phyloP scores from a whole-genome alignment of 164 flowering plant species.

The Vitis rotundifolia region DNA sequence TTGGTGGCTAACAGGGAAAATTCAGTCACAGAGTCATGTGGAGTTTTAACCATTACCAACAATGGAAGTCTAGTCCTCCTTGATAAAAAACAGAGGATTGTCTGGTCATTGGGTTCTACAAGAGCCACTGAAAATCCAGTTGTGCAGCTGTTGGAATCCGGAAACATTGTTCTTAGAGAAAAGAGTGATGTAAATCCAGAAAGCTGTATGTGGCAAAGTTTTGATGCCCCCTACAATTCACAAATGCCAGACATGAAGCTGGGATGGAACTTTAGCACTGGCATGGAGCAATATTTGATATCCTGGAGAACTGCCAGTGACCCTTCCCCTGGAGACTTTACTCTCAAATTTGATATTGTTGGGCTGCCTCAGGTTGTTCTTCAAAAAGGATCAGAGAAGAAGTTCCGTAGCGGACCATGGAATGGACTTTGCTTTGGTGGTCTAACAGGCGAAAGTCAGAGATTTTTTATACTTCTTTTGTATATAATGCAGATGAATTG shows the following conservation, averaged over 20 bases:
- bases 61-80: not conserved
- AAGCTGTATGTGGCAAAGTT: not conserved
- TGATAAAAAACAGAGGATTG: too few species aligned
- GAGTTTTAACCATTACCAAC: not conserved
- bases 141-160: too few species aligned
- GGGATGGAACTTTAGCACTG: not conserved
- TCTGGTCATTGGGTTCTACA: too few species aligned
- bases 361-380: constrained; percentile 2
- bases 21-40: constrained; percentile 3
- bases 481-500: constrained; percentile 1
- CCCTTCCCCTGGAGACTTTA: constrained; percentile 1
- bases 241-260: not conserved
- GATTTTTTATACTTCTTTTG: not conserved
- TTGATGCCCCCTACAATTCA: not conserved
- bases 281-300: not conserved
- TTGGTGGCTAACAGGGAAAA: constrained; percentile 21
- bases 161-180: too few species aligned
- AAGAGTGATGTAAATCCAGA: too few species aligned
- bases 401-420: not conserved
- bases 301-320: not conserved
- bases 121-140: too few species aligned
- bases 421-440: not conserved
- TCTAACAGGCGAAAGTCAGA: not conserved
- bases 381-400: not conserved
- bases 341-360: not conserved